Base-by-base conservation (phyloP, 2,329 filamentous ascomycete genomes). In the Colletotrichum caudatum region DNA sequence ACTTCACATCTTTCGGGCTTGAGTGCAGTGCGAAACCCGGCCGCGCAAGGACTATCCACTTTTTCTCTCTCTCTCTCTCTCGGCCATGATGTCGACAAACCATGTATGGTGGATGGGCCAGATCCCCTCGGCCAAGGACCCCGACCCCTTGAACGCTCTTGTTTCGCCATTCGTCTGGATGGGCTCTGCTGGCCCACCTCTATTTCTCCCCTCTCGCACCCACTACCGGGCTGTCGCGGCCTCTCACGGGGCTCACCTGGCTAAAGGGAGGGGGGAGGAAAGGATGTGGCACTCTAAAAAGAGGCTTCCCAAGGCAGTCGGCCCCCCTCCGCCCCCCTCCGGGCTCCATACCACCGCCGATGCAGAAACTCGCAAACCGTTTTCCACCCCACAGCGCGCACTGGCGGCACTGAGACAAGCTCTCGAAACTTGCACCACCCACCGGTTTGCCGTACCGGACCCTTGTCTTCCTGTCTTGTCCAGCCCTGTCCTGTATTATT, bases 331-430 rank as follows among this genome's bases (percentile, higher is more conserved):
- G 16, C 8, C 23, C 6, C 39, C 57, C 20, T 26, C 29, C 57
- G n/a, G 14, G 26, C 46, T 37, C 48, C 48, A 46, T 29, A 29
- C 5, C 58, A 11, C 18, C 50, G 5, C 18, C 50, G 37, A 56
- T 46, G 39, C 29, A 46, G 53, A 48, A 62, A 41, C 64, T 56
- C 66, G 51, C 48, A 64, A 44, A 58, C 51, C 53, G 26, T 46
- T 53, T 29, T 48, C 9, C 9, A 48, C 56, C 58, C 58, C 58
- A 64, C 65, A 39, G 58, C 50, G 23, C 54, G 23, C 61, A 41
- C 66, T 59, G 51, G 66, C 53, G 53, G 61, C 61, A 69, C 61
- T 64, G 66, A 65, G 60, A 69, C 66, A 65, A 65, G 51, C 61
- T 35, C 54, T 69, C 61, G 60, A 59, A 65, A 65, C 61, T 59